Conservation (phyloP, 2,329 filamentous ascomycete species). For the Beauveria australis region DNA sequence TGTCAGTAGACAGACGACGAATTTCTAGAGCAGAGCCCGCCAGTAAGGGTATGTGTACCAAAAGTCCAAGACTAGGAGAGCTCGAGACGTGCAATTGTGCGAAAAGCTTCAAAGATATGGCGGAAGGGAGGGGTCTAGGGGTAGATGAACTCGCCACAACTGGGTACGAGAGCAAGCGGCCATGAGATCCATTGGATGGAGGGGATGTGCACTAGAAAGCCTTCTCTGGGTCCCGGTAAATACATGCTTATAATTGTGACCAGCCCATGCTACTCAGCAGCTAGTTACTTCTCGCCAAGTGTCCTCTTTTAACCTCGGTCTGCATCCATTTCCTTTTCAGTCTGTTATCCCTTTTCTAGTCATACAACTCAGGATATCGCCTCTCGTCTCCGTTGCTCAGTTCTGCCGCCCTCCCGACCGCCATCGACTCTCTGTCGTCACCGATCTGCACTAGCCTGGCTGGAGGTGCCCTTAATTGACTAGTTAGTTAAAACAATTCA, state of each 20-base stretch:
- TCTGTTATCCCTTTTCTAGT: neutral
- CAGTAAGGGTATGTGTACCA: neutral
- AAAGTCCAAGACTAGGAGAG: neutral
- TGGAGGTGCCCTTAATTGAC: neutral
- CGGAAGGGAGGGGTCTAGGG: neutral
- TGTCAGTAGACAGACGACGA: too few relatives aligned
- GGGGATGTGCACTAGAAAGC: neutral
- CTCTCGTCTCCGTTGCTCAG: too few relatives aligned
- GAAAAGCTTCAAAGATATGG: neutral
- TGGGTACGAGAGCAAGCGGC: neutral
- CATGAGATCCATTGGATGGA: neutral
- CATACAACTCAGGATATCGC: neutral
- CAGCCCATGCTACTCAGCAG: neutral
- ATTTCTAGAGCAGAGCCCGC: too few relatives aligned
- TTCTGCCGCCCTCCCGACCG: neutral
- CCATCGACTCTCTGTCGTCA: neutral
- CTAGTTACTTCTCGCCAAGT: too few relatives aligned
- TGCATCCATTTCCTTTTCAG: conserved; percentile 3
- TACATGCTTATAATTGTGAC: neutral
- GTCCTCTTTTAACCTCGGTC: too few relatives aligned
- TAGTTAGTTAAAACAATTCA: too few relatives aligned
- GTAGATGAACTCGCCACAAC: neutral
- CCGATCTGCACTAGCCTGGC: neutral
- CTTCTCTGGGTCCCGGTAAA: neutral
- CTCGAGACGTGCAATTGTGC: neutral